phyloP scores from a whole-genome alignment of 2,329 filamentous ascomycete species.

The Paracoccidioides brasiliensis region DNA sequence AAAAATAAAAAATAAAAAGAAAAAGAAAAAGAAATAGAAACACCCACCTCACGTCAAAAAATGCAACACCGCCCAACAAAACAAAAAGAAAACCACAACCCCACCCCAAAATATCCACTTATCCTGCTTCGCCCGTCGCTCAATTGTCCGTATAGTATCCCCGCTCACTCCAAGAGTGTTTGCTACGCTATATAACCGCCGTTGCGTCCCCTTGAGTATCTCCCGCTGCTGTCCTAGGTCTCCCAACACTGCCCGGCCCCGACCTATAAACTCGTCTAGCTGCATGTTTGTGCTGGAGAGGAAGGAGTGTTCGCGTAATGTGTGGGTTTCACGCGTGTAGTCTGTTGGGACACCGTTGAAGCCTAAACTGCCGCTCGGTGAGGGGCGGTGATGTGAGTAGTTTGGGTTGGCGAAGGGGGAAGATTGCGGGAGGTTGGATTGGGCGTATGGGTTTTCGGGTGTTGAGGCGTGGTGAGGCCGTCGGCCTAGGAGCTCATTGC shows the following conservation, averaged over 20 bases:
- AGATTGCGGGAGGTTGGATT: conserved; percentile 35
- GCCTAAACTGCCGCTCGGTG: conserved; percentile 21
- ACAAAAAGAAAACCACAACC: conserved; percentile 72
- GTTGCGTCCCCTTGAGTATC: conserved; percentile 89
- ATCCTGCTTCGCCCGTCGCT: conserved; percentile 80
- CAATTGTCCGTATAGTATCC: conserved; percentile 94
- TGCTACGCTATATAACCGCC: conserved; percentile 77
- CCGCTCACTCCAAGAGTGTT: conserved; percentile 89
- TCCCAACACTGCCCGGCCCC: conserved; percentile 77
- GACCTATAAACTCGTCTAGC: conserved; percentile 85
- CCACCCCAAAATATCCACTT: conserved; percentile 96
- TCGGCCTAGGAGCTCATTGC: conserved; percentile 71
- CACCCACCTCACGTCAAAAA: conserved; percentile 53
- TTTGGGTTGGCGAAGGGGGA: conserved; percentile 29
- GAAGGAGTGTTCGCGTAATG: conserved; percentile 80
- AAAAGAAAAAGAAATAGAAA: conserved; percentile 3
- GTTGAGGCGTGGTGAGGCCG: conserved; percentile 65
- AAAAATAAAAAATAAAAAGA: not conserved
- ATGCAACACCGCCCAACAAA: conserved; percentile 84
- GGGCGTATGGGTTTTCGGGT: conserved; percentile 86
- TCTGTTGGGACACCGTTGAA: conserved; percentile 40
- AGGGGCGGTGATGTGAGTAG: conserved; percentile 11
- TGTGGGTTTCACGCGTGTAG: conserved; percentile 62
- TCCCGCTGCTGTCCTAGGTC: conserved; percentile 84
- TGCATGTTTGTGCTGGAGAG: conserved; percentile 68